A percentile compares a stretch with the other conserved stretches of the same genome.
Evolutionary conservation across 495 filamentous ascomycete species (phyloP).

Genomic region (Podospora fimiseda): DNA sequence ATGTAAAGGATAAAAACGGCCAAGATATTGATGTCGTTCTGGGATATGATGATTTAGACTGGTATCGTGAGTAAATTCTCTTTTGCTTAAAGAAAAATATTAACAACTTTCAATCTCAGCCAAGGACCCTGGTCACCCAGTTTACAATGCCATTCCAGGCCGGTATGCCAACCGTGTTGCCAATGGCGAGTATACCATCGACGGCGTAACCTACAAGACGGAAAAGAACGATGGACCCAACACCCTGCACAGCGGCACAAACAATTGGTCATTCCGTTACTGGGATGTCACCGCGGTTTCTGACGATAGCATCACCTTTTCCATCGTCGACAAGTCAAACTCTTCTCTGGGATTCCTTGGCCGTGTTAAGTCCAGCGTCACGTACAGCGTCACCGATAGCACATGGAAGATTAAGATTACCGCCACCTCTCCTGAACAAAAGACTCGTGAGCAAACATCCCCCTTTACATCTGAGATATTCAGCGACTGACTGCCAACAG

Average conservation of each 20-base stretch:
- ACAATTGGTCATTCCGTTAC: conserved; percentile 53
- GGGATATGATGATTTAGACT: conserved; percentile 45
- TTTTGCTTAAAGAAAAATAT: too few relatives aligned
- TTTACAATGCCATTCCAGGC: conserved; percentile 47
- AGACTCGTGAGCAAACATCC: conserved; percentile 47
- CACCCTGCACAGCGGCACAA: conserved; percentile 54
- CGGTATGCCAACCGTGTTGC: conserved; percentile 54
- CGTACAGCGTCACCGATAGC: conserved; percentile 52
- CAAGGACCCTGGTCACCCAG: conserved; percentile 42
- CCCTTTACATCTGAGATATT: too few relatives aligned
- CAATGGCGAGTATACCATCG: conserved; percentile 46
- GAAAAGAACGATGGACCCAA: conserved; percentile 51
- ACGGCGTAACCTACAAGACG: conserved; percentile 42
- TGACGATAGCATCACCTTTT: conserved; percentile 70
- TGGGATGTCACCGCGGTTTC: conserved; percentile 51
- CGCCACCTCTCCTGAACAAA: conserved; percentile 42
- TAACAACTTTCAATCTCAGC: too few relatives aligned
- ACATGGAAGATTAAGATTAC: conserved; percentile 51
- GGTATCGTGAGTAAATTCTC: conserved; percentile 37
- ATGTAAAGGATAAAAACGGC: conserved; percentile 51
- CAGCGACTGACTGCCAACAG: conserved; percentile 31
- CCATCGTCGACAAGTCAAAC: conserved; percentile 56
- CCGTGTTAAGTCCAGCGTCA: conserved; percentile 63
- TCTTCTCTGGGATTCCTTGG: conserved; percentile 69
- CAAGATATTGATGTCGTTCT: conserved; percentile 47